Evolutionary conservation across 2,329 filamentous ascomycete genomes (phyloP).

Genomic region (Trichoderma citrinoviride): DNA sequence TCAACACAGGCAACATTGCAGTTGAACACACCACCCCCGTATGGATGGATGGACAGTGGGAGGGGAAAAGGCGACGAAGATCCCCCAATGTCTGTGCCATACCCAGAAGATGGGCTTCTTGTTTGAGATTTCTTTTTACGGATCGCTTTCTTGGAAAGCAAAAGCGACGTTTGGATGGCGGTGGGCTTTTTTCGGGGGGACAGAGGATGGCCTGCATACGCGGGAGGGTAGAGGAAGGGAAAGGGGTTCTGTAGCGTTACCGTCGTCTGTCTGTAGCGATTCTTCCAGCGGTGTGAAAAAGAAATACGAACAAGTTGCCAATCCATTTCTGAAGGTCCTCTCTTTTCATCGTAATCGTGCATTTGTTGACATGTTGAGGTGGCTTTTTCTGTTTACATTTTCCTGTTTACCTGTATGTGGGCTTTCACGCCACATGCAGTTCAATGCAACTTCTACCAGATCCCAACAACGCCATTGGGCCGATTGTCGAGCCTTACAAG

Average conservation of each 20-base stretch:
- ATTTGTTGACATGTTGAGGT: not conserved
- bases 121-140: not conserved
- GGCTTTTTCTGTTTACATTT: not conserved
- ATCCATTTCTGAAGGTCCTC: not conserved
- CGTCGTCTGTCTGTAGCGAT: not conserved
- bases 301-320: constrained; percentile 19
- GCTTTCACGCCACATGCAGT: not conserved
- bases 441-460: too few species aligned
- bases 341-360: not conserved
- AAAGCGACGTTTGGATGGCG: not conserved
- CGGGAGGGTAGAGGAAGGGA: not conserved
- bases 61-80: not conserved
- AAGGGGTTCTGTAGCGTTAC: not conserved
- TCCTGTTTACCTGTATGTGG: not conserved
- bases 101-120: constrained; percentile 4
- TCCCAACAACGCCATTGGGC: not conserved
- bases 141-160: not conserved
- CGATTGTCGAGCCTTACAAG: not conserved
- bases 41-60: not conserved
- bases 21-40: too few species aligned
- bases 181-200: not conserved
- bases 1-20: too few species aligned
- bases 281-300: constrained; percentile 8
- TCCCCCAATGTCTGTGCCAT: not conserved
- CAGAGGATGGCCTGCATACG: not conserved